Percentiles rank a stretch among this genome's conserved stretches.
These are phyloP conservation scores for Neophaeococcomyces mojaviensis DNA, from an alignment of 2,329 filamentous ascomycete species.

Conservation along the genomic window DNA sequence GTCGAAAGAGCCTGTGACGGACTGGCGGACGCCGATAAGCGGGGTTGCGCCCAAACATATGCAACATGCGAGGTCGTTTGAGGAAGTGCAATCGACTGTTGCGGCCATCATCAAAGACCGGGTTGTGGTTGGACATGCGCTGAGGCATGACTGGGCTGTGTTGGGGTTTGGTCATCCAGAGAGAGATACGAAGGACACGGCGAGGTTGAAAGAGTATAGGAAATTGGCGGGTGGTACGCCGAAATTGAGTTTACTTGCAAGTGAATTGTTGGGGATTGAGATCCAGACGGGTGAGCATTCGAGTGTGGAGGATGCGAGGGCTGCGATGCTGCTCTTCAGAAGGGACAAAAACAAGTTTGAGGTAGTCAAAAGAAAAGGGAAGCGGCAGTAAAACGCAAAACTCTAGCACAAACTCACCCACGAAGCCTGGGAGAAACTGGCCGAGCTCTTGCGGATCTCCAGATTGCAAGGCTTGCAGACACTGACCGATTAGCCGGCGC, in stretches of 20 bases:
- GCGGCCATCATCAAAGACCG: constrained; percentile 60
- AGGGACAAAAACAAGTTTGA: constrained; percentile 81
- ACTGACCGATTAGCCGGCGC: too few species aligned
- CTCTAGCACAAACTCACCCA: too few species aligned
- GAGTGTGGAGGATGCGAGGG: constrained; percentile 69
- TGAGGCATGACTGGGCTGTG: constrained; percentile 68
- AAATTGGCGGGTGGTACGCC: constrained; percentile 45
- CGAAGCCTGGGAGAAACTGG: too few species aligned
- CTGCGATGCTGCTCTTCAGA: constrained; percentile 82
- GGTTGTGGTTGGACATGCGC: constrained; percentile 74
- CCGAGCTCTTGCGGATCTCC: too few species aligned
- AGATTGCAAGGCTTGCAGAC: too few species aligned
- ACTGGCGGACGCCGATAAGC: constrained; percentile 83
- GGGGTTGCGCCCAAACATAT: constrained; percentile 72
- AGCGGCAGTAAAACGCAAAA: too few species aligned
- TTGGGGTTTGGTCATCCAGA: constrained; percentile 72
- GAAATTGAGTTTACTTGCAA: constrained; percentile 51
- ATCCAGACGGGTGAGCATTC: constrained; percentile 56
- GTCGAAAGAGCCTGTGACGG: constrained; percentile 68
- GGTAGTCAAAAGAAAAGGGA: constrained; percentile 57
- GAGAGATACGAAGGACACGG: constrained; percentile 76
- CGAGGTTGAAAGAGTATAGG: constrained; percentile 66
- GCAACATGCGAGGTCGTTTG: constrained; percentile 60
- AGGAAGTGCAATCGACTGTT: constrained; percentile 68
- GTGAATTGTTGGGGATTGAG: constrained; percentile 49